These are phyloP conservation scores for Spiromastix sp. DNA, from an alignment of 2,329 filamentous ascomycete species.

Conservation along the genomic window DNA sequence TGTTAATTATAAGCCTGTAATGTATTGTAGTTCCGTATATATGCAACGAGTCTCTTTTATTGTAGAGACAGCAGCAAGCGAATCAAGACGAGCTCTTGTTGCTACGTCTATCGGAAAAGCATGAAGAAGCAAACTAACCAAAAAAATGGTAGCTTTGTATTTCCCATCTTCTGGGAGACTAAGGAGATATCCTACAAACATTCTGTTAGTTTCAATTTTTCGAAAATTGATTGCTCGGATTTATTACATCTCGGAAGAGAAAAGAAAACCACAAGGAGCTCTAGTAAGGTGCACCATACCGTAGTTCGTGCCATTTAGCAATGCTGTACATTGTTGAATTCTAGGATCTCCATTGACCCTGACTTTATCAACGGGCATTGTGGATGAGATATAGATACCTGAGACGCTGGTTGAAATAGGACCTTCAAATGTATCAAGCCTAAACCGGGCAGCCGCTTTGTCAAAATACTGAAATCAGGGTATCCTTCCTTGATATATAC, in stretches of 20 bases:
- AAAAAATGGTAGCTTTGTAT: constrained; percentile 40
- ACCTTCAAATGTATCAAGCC: too few relatives aligned
- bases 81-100: not conserved
- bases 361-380: constrained; percentile 48
- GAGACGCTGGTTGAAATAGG: too few relatives aligned
- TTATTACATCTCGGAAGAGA: not conserved
- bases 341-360: constrained; percentile 52
- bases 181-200: constrained; percentile 48
- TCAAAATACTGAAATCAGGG: too few relatives aligned
- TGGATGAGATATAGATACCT: too few relatives aligned
- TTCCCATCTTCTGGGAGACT: constrained; percentile 38
- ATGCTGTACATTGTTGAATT: constrained; percentile 52
- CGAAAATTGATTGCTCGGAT: not conserved
- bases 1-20: too few relatives aligned
- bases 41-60: too few relatives aligned
- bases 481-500: too few relatives aligned
- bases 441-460: too few relatives aligned
- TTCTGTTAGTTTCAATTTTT: constrained; percentile 14
- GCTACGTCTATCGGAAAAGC: not conserved
- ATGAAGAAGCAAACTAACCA: constrained; percentile 8
- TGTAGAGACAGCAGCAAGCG: too few relatives aligned
- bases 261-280: not conserved
- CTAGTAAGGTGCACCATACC: constrained; percentile 25
- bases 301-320: constrained; percentile 61
- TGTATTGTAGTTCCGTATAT: too few relatives aligned